These are phyloP conservation scores for Actinidia arguta DNA, from an alignment of 179 eudicot species.

Conservation along the genomic window DNA sequence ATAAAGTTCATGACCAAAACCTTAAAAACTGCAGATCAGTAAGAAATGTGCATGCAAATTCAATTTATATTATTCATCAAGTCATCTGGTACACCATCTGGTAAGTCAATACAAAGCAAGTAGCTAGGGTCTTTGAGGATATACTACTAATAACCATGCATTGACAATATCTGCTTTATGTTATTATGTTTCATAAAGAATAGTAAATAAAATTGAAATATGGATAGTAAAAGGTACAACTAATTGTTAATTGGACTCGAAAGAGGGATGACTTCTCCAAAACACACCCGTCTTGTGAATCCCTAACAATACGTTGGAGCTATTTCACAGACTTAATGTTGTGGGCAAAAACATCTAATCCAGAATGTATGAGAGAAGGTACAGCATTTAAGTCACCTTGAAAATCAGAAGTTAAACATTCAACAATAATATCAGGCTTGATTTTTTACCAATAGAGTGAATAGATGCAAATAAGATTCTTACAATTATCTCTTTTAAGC, in stretches of 20 bases:
- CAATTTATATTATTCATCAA: no score
- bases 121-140: no score
- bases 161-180: neutral
- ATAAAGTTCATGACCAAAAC: no score
- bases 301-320: constrained; percentile 94
- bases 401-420: constrained; percentile 96
- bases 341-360: constrained; percentile 98
- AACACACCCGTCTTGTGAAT: constrained; percentile 95
- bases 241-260: neutral
- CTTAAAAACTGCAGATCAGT: no score
- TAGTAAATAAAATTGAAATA: neutral
- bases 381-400: constrained; percentile 90
- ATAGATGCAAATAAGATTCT: constrained; percentile 15
- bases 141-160: no score
- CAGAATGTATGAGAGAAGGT: constrained; percentile 79
- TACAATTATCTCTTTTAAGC: neutral
- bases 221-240: neutral
- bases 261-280: neutral
- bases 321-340: constrained; percentile 93
- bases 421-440: constrained; percentile 91
- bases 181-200: neutral
- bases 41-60: no score
- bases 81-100: no score
- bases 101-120: no score
- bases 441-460: constrained; percentile 61